These are phyloP conservation scores for Zygoascus biomembranicola DNA, from an alignment of 805 yeast species.

Conservation along the genomic window DNA sequence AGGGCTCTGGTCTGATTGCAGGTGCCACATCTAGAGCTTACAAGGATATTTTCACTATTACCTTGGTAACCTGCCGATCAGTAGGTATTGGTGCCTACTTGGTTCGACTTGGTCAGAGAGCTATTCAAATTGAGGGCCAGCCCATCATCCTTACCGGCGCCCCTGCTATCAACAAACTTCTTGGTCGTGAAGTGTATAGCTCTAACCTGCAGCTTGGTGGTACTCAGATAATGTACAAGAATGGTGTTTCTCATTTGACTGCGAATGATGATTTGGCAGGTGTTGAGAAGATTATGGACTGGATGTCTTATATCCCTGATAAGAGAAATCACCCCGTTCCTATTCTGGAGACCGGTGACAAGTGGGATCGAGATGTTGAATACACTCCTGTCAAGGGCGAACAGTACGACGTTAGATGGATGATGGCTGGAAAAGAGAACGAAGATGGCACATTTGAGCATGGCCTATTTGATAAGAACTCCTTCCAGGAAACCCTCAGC, in stretches of 20 bases:
- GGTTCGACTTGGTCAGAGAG: constrained; percentile 97
- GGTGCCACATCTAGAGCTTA: constrained; percentile 98
- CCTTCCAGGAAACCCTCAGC: constrained; percentile 91
- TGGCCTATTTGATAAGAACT: constrained; percentile 87
- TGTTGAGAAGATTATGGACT: constrained; percentile 85
- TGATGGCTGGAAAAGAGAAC: constrained; percentile 76
- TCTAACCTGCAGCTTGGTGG: constrained; percentile 98
- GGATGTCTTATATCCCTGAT: constrained; percentile 94
- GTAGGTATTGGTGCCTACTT: constrained; percentile 99
- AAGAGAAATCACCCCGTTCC: constrained; percentile 87
- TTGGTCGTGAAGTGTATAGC: constrained; percentile 95
- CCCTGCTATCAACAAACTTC: constrained; percentile 92
- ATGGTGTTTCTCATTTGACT: constrained; percentile 97
- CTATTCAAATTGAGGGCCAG: constrained; percentile 97
- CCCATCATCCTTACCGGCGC: constrained; percentile 99
- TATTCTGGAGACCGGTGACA: constrained; percentile 62
- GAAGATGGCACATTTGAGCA: constrained; percentile 71
- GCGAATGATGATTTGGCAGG: constrained; percentile 97
- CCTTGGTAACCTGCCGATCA: constrained; percentile 98
- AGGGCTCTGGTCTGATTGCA: constrained; percentile 97
- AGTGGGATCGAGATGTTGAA: constrained; percentile 91
- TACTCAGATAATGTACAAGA: constrained; percentile 95
- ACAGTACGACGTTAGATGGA: constrained; percentile 87
- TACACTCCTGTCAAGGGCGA: constrained; percentile 64
- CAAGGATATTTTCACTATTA: constrained; percentile 93